Evolutionary conservation across 176 grass and related monocot genomes (phyloP).

Genomic region (Tillandsia fasciculata): DNA sequence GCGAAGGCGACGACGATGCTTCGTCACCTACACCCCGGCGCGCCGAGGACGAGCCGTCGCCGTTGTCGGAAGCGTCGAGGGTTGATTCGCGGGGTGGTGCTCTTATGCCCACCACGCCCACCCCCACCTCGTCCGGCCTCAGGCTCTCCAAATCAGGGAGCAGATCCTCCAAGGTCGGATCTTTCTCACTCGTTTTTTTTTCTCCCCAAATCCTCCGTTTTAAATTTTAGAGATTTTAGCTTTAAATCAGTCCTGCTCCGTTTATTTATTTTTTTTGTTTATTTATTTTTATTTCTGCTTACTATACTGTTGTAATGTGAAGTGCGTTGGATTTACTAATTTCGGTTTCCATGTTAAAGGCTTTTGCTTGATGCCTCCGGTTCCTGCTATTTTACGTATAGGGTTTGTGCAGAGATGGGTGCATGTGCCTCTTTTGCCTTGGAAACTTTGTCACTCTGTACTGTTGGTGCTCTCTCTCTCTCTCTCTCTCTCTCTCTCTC

Average conservation of each 20-base stretch:
- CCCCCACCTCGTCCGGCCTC: constrained; percentile 61
- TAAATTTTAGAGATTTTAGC: too few relatives aligned
- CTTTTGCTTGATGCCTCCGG: too few relatives aligned
- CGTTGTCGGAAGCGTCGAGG: not conserved
- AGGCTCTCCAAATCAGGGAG: constrained; percentile 80
- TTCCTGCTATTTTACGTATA: too few relatives aligned
- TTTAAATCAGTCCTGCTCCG: too few relatives aligned
- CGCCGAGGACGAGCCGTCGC: constrained; percentile 12
- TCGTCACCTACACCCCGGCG: constrained; percentile 26
- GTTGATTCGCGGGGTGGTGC: constrained; percentile 20
- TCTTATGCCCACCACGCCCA: constrained; percentile 86
- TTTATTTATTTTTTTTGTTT: too few relatives aligned
- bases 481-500: not conserved
- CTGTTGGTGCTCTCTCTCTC: not conserved
- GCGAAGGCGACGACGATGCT: constrained; percentile 45
- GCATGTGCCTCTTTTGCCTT: too few relatives aligned
- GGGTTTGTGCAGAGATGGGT: too few relatives aligned
- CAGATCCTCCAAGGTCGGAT: constrained; percentile 60
- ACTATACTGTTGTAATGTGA: too few relatives aligned
- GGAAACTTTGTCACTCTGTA: not conserved
- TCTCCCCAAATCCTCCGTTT: too few relatives aligned
- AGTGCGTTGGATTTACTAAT: too few relatives aligned
- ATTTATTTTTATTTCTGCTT: too few relatives aligned
- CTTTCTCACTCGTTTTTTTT: not conserved
- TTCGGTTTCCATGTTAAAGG: too few relatives aligned